Conservation (phyloP, 2,329 filamentous ascomycete genomes). For the Dothistroma pini region DNA sequence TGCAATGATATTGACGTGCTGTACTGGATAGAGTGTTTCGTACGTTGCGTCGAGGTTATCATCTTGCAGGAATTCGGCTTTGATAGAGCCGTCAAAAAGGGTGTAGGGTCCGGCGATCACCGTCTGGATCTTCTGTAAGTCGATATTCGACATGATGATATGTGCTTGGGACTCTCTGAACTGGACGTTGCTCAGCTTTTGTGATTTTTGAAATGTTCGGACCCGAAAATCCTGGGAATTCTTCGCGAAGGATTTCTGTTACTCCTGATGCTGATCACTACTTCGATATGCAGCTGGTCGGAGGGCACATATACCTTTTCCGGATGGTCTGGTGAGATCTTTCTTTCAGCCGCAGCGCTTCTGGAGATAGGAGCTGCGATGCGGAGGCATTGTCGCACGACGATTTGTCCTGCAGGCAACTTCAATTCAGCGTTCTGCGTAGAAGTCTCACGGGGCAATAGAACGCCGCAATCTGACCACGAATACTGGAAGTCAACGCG, state of each 20-base stretch:
- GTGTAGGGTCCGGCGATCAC: slow-evolving; percentile 9
- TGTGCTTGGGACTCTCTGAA: not conserved
- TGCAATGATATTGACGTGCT: not conserved
- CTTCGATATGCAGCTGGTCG: not conserved
- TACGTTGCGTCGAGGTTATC: slow-evolving; percentile 12
- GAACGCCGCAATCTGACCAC: no score
- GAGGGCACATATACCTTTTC: not conserved
- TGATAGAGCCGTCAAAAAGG: slow-evolving; percentile 13
- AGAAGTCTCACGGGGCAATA: no score
- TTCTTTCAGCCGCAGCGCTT: no score
- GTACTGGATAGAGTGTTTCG: not conserved
- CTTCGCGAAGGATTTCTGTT: not conserved
- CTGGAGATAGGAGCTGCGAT: no score
- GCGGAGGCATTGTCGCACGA: no score
- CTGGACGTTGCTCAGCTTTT: not conserved
- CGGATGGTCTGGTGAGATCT: not conserved
- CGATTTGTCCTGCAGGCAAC: no score
- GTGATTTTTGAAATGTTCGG: not conserved
- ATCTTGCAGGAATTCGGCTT: slow-evolving; percentile 10
- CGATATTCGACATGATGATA: not conserved
- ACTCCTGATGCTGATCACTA: not conserved
- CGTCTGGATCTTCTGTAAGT: slow-evolving; percentile 5
- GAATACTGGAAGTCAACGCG: no score
- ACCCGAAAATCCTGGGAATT: not conserved
- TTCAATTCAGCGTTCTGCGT: no score